A percentile compares a stretch with the other conserved stretches of the same genome.
phyloP scores from a whole-genome alignment of 352 stramenopile genomes.

The Globisporangium iwayamae region DNA sequence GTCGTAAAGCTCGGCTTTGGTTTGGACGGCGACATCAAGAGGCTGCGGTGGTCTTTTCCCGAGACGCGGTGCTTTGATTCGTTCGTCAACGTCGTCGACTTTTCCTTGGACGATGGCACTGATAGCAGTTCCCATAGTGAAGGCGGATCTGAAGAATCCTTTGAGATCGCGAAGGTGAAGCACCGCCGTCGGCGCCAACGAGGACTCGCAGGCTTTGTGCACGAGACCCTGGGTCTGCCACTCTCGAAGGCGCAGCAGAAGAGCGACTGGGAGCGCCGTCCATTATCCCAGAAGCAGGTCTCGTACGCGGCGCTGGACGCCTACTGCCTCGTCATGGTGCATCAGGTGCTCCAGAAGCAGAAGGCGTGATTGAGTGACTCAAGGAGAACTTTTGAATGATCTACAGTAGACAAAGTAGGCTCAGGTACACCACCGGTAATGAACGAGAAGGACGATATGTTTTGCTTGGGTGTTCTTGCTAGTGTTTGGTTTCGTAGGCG shows the following conservation, averaged over 20 bases:
- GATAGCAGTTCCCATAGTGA: not conserved
- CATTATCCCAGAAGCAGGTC: conserved; percentile 53
- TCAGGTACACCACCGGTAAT: not conserved
- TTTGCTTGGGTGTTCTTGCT: too few relatives aligned
- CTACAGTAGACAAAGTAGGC: too few relatives aligned
- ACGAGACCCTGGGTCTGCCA: conserved; percentile 48
- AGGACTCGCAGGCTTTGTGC: conserved; percentile 51
- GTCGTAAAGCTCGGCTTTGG: conserved; percentile 66
- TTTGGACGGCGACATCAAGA: conserved; percentile 62
- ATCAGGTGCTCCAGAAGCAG: conserved; percentile 21
- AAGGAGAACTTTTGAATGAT: not conserved
- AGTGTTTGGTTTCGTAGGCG: too few relatives aligned
- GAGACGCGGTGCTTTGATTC: conserved; percentile 58
- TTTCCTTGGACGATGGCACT: conserved; percentile 38
- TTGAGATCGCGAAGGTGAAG: conserved; percentile 18
- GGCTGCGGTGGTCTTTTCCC: conserved; percentile 67
- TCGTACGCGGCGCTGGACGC: conserved; percentile 74
- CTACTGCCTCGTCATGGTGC: conserved; percentile 77
- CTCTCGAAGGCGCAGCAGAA: conserved; percentile 71
- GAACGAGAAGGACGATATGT: not conserved
- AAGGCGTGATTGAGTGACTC: not conserved
- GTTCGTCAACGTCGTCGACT: conserved; percentile 64
- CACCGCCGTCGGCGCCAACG: conserved; percentile 36
- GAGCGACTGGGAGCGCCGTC: conserved; percentile 72
- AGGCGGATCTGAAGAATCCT: not conserved